Percentiles rank a stretch among this genome's conserved stretches.
Evolutionary conservation across 495 filamentous ascomycete genomes (phyloP).

Genomic region (Hypoxylon fragiforme): DNA sequence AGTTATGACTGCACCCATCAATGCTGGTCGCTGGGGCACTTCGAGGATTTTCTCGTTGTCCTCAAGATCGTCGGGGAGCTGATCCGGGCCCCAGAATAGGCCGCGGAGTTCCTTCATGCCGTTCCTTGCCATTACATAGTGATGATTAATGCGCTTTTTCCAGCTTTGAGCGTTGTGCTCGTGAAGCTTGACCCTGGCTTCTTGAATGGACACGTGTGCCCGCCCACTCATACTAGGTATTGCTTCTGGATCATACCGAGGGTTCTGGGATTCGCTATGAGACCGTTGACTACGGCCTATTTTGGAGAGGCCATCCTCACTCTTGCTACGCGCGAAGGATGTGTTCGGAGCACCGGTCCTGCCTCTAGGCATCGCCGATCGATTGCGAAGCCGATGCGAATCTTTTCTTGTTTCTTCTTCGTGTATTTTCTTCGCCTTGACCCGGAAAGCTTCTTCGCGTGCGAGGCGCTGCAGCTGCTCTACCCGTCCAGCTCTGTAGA

Average conservation of each 20-base stretch:
- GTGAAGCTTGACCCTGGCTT: constrained; percentile 75
- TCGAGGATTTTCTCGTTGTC: constrained; percentile 85
- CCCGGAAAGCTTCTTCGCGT: constrained; percentile 82
- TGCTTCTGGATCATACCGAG: constrained; percentile 77
- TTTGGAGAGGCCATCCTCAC: constrained; percentile 33
- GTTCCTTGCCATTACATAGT: constrained; percentile 67
- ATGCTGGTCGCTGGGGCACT: constrained; percentile 80
- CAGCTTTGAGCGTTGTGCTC: constrained; percentile 84
- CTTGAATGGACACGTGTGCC: constrained; percentile 68
- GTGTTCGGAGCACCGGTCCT: constrained; percentile 38
- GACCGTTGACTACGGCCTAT: constrained; percentile 55
- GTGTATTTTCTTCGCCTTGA: constrained; percentile 83
- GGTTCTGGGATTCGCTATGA: constrained; percentile 40
- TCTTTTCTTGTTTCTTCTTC: constrained; percentile 63
- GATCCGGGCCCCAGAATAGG: constrained; percentile 81
- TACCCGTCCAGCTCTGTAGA: constrained; percentile 83
- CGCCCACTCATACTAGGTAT: constrained; percentile 65
- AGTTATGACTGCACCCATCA: constrained; percentile 79
- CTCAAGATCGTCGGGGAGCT: constrained; percentile 76
- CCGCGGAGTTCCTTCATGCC: constrained; percentile 78
- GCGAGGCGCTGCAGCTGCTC: constrained; percentile 89
- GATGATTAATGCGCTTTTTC: constrained; percentile 86
- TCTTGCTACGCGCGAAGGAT: constrained; percentile 50
- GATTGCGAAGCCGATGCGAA: constrained; percentile 48
- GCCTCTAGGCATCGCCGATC: constrained; percentile 53